phyloP scores from a whole-genome alignment of 2,329 filamentous ascomycete species.

The Pestalotiopsis sp. region DNA sequence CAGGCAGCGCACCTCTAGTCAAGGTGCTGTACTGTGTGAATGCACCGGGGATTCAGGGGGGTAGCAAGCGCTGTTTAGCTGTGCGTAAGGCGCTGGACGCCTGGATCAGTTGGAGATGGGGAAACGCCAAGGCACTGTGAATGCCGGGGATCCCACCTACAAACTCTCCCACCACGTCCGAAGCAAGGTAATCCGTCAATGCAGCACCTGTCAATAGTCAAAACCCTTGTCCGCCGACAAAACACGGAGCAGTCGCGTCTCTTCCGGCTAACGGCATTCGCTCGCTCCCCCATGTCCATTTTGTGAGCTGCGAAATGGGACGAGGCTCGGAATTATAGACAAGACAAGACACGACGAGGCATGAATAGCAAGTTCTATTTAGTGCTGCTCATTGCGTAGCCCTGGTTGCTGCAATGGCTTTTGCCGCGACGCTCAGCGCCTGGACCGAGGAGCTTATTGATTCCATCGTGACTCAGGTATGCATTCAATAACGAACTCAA shows the following conservation, averaged over 20 bases:
- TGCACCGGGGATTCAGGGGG: neutral
- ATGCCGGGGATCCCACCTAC: neutral
- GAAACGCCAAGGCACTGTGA: slow-evolving; percentile 1
- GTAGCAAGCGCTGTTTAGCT: neutral
- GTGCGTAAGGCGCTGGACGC: neutral
- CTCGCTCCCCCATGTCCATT: neutral
- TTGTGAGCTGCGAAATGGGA: neutral
- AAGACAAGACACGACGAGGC: neutral
- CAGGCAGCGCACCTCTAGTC: neutral
- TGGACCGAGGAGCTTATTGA: slow-evolving; percentile 73
- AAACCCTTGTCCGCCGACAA: neutral
- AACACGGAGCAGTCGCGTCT: neutral
- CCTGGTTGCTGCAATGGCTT: slow-evolving; percentile 59
- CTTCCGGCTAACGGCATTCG: neutral
- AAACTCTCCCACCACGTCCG: neutral
- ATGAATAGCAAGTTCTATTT: neutral
- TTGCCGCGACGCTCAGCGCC: slow-evolving; percentile 63
- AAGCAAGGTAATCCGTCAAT: neutral
- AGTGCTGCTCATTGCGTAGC: neutral
- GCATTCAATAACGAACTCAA: slow-evolving; percentile 15
- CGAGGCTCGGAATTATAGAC: neutral
- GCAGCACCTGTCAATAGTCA: neutral
- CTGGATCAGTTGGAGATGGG: neutral
- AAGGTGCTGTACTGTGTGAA: neutral
- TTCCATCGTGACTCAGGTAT: slow-evolving; percentile 60